Evolutionary conservation across 1,284 basidiomycete species (phyloP), one percentile per base, ranked within the genome.

Genomic region (Moesziomyces sp.): DNA sequence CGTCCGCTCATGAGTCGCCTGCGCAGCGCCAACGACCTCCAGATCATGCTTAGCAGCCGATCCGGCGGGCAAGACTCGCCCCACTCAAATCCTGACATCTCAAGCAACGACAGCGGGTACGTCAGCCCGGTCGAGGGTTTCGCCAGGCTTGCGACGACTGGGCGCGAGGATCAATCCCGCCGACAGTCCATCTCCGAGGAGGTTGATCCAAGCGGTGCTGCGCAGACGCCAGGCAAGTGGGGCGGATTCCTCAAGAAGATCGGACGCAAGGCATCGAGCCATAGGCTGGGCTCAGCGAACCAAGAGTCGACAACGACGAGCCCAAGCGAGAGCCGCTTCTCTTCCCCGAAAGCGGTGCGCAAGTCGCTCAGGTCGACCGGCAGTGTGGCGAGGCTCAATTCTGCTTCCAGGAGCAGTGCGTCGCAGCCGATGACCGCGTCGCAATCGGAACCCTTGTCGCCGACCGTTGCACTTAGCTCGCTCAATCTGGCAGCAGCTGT

Each of bases 201-300:
- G n/a, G 46, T 21, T 1, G 64, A 61, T 14, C 42, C 53, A n/a
- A 58, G 50, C 24, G 24, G 24, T 7, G 24, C 24, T 11, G 42
- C 46, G 18, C 18, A 52, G 18, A 26, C 44, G 14, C 51, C 60
- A n/a, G 52, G 63, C 52, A 75, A 73, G 48, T 75, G 73, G 73
- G 68, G 68, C 26, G 63, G 62, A 0, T 67, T 75, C 51, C 61
- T 71, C 42, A 75, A 75, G 40, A 75, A 75, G 58, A 75, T 75
- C 18, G 68, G 73, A n/a, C 62, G 72, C 33, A 74, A 74, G 46
- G 64, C 62, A 11, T 74, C 72, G 26, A 71, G 63, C 46, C 52
- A 58, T 26, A 66, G 50, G 57, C 63, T 74, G 2, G 43, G 46
- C n/a, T 40, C 54, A 2, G 49, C 44, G 1, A 54, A 55, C 21